phyloP scores from a whole-genome alignment of 2,329 filamentous ascomycete species.

The Ophiostoma perfectum region DNA sequence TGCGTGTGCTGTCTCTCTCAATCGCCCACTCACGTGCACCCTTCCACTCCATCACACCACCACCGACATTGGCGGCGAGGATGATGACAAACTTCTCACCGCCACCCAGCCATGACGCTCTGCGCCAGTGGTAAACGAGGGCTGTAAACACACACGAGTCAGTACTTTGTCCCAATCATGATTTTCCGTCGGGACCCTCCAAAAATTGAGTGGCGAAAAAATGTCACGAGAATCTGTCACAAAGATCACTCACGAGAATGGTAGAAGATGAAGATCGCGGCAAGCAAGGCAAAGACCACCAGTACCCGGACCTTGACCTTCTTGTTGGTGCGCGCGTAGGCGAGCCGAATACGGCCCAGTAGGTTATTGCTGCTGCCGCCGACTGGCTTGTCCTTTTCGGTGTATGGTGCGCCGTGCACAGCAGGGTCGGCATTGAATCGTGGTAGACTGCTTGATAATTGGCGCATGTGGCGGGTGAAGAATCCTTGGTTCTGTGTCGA shows the following conservation, averaged over 20 bases:
- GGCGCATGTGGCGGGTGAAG: conserved; percentile 77
- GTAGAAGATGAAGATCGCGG: conserved; percentile 62
- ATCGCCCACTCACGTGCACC: conserved; percentile 96
- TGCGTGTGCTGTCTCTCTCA: conserved; percentile 89
- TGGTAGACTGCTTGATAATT: conserved; percentile 72
- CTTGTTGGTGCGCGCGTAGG: conserved; percentile 52
- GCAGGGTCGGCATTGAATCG: conserved; percentile 46
- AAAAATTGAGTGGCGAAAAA: no score
- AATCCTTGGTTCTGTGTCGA: conserved; percentile 78
- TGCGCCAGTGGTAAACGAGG: conserved; percentile 59
- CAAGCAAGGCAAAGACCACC: conserved; percentile 53
- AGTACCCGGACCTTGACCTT: conserved; percentile 61
- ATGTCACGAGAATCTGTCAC: no score
- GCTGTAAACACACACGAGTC: conserved; percentile 34
- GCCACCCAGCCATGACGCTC: conserved; percentile 67
- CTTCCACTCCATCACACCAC: conserved; percentile 99
- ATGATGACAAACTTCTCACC: conserved; percentile 92
- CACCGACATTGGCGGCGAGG: conserved; percentile 86
- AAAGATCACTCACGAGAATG: conserved; percentile 59
- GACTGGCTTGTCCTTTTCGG: conserved; percentile 72
- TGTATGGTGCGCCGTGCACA: conserved; percentile 39
- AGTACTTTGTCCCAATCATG: no score
- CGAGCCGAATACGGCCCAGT: conserved; percentile 43
- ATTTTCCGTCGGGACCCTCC: no score
- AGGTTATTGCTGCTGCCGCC: conserved; percentile 27